Percentiles rank a stretch among this genome's conserved stretches.
phyloP scores from a whole-genome alignment of 352 stramenopile species.

The Hyaloperonospora brassicae region DNA sequence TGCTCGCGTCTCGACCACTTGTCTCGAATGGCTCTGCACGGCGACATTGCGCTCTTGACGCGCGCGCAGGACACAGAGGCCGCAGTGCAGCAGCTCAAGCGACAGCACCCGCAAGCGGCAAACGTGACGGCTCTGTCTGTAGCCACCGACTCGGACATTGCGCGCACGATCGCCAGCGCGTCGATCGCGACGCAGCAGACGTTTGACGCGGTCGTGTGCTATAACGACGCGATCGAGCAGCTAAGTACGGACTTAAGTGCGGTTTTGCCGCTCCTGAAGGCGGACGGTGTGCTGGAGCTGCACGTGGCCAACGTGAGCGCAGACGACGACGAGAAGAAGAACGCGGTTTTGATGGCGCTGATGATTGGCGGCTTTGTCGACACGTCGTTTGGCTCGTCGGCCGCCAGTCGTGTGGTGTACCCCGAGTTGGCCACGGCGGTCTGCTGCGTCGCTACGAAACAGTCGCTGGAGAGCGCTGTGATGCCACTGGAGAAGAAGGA shows the following conservation, averaged over 20 bases:
- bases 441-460: slow-evolving; percentile 62
- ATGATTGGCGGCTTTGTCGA: slow-evolving; percentile 78
- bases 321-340: slow-evolving; percentile 53
- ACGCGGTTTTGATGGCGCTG: slow-evolving; percentile 60
- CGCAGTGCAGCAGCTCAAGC: slow-evolving; percentile 42
- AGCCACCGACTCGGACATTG: slow-evolving; percentile 29
- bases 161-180: slow-evolving; percentile 28
- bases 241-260: slow-evolving; percentile 36
- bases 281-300: slow-evolving; percentile 44
- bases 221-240: slow-evolving; percentile 43
- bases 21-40: slow-evolving; percentile 32
- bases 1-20: no score
- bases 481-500: slow-evolving; percentile 46
- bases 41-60: slow-evolving; percentile 48
- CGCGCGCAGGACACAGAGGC: slow-evolving; percentile 30
- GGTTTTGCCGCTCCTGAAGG: slow-evolving; percentile 44
- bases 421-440: slow-evolving; percentile 30
- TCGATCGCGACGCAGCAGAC: slow-evolving; percentile 11
- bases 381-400: slow-evolving; percentile 23
- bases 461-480: slow-evolving; percentile 42
- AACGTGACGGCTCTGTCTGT: slow-evolving; percentile 45
- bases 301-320: slow-evolving; percentile 34
- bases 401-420: slow-evolving; percentile 34
- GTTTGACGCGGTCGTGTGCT: slow-evolving; percentile 51
- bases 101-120: slow-evolving; percentile 28